These are phyloP conservation scores for Trametes polyzona DNA, from an alignment of 1,284 basidiomycete species.

Conservation along the genomic window DNA sequence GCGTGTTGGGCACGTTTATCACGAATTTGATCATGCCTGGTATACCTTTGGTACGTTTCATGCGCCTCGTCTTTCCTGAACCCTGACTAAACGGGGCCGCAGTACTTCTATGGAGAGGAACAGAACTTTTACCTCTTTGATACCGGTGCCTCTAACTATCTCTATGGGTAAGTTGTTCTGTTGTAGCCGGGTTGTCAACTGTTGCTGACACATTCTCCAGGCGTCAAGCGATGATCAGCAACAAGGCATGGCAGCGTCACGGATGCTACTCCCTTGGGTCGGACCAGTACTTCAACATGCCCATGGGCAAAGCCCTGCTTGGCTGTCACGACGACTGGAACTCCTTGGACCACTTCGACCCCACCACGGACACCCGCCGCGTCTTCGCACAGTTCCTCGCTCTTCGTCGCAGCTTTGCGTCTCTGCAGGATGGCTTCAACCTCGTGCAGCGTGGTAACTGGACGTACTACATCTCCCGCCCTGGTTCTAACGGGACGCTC, in stretches of 20 bases:
- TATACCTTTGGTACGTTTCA: conserved; percentile 66
- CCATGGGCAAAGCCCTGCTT: conserved; percentile 73
- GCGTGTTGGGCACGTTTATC: conserved; percentile 78
- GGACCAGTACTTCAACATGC: conserved; percentile 89
- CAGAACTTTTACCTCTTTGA: conserved; percentile 87
- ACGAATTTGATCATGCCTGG: conserved; percentile 85
- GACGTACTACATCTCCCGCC: conserved; percentile 76
- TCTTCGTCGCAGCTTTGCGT: conserved; percentile 68
- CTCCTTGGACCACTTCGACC: conserved; percentile 90
- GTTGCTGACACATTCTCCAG: conserved; percentile 42
- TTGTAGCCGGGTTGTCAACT: background rate
- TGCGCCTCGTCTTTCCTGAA: background rate
- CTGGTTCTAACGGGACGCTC: conserved; percentile 78
- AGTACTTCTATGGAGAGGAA: conserved; percentile 89
- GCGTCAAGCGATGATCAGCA: conserved; percentile 88
- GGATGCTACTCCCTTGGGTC: conserved; percentile 91
- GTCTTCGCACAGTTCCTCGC: conserved; percentile 74
- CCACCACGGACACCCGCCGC: conserved; percentile 76
- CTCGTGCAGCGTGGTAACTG: conserved; percentile 81
- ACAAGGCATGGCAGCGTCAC: conserved; percentile 87
- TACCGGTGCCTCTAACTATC: conserved; percentile 84
- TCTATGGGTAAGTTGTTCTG: conserved; percentile 69
- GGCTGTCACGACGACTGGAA: conserved; percentile 91
- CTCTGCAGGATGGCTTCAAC: conserved; percentile 84
- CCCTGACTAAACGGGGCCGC: conserved; percentile 8